A percentile compares a stretch with the other conserved stretches of the same genome.
phyloP scores from a whole-genome alignment of 179 eudicot species.

The Corrigiola litoralis region DNA sequence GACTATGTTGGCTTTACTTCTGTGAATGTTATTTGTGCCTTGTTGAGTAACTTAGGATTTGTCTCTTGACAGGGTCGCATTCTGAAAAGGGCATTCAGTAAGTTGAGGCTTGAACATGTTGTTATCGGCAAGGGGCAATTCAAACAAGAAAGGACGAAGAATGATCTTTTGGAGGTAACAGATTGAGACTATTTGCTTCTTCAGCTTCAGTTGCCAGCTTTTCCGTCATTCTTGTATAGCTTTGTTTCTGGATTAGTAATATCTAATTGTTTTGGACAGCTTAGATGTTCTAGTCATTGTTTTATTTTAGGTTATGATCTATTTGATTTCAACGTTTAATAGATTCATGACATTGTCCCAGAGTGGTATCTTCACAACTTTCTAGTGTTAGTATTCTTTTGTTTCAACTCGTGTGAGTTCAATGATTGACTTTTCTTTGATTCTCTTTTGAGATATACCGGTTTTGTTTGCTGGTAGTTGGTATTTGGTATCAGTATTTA shows the following conservation, averaged over 20 bases:
- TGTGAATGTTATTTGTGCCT: neutral
- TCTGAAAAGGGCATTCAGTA: slow-evolving; percentile 92
- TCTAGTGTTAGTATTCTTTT: no score
- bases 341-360: no score
- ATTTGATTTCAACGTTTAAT: no score
- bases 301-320: no score
- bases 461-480: no score
- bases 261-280: no score
- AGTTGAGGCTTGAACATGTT: slow-evolving; percentile 94
- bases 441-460: no score
- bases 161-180: slow-evolving; percentile 52
- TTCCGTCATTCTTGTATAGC: neutral
- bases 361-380: no score
- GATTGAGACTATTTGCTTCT: neutral
- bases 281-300: no score
- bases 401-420: no score
- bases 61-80: slow-evolving; percentile 69
- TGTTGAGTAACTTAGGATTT: slow-evolving; percentile 10
- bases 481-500: no score
- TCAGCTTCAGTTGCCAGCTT: neutral
- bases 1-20: neutral
- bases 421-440: no score
- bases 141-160: slow-evolving; percentile 64
- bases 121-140: slow-evolving; percentile 96
- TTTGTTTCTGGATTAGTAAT: neutral